Conservation (phyloP, 306 rosid species). For the Fragaria nilgerrensis region DNA sequence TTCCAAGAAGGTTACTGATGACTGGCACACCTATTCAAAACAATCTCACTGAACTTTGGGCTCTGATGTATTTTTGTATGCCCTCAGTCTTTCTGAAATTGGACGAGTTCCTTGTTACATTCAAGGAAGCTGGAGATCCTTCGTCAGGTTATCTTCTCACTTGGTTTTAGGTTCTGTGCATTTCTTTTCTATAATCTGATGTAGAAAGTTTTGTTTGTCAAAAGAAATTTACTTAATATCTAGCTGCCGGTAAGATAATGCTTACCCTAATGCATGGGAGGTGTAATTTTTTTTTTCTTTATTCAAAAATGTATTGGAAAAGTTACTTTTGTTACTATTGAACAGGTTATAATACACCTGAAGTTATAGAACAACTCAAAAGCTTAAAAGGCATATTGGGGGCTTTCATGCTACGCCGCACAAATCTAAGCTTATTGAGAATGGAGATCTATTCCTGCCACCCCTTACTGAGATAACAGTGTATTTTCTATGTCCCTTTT, state of each 20-base stretch:
- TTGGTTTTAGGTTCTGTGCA: slow-evolving; percentile 10
- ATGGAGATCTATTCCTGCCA: slow-evolving; percentile 77
- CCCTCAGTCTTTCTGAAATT: slow-evolving; percentile 79
- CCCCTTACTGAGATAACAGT: slow-evolving; percentile 79
- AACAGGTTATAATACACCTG: slow-evolving; percentile 50
- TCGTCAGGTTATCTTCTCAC: slow-evolving; percentile 49
- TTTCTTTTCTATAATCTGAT: not conserved
- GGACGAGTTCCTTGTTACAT: slow-evolving; percentile 72
- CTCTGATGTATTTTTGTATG: slow-evolving; percentile 87
- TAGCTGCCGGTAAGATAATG: not conserved
- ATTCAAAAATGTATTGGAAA: slow-evolving; percentile 12
- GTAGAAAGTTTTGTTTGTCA: not conserved
- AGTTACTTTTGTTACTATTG: slow-evolving; percentile 23
- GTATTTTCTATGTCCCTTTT: slow-evolving; percentile 41
- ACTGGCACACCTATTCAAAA: slow-evolving; percentile 98
- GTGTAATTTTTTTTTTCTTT: not conserved
- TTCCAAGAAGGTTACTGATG: slow-evolving; percentile 88
- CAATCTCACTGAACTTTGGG: slow-evolving; percentile 89
- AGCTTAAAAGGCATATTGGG: slow-evolving; percentile 61
- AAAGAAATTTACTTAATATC: not conserved
- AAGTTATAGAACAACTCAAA: slow-evolving; percentile 50
- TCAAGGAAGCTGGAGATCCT: slow-evolving; percentile 68
- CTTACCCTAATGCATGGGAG: not conserved
- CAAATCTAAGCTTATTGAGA: slow-evolving; percentile 71
- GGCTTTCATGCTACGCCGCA: slow-evolving; percentile 86